Percentiles rank a stretch among this genome's conserved stretches.
These are phyloP conservation scores for Daldinia vernicosa DNA, from an alignment of 495 filamentous ascomycete genomes.

Conservation along the genomic window DNA sequence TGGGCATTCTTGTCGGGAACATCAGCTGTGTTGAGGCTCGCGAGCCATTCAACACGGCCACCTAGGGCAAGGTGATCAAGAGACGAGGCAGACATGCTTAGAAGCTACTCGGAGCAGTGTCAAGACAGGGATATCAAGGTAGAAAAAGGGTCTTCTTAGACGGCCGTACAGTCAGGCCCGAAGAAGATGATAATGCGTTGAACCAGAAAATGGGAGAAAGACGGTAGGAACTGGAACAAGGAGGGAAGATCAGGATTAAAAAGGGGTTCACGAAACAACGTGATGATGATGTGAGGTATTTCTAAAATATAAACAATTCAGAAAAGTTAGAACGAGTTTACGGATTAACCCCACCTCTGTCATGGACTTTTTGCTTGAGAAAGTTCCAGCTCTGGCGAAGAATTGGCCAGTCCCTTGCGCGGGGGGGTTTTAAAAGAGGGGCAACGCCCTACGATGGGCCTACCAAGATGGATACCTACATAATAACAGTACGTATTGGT, in stretches of 20 bases:
- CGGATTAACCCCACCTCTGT: conserved; percentile 39
- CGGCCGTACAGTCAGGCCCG: not conserved
- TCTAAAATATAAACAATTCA: conserved; percentile 25
- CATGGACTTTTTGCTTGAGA: conserved; percentile 12
- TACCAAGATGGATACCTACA: not conserved
- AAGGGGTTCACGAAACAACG: conserved; percentile 2
- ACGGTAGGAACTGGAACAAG: not conserved
- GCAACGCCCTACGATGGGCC: not conserved
- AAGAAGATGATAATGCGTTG: not conserved
- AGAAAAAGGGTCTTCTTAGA: not conserved
- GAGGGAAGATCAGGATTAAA: conserved; percentile 5
- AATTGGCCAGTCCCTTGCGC: conserved; percentile 10
- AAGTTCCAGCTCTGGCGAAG: conserved; percentile 2
- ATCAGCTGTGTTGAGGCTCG: conserved; percentile 77
- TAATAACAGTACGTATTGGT: not conserved
- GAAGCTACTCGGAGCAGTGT: conserved; percentile 6
- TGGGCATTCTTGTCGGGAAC: conserved; percentile 80
- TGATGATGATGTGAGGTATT: conserved; percentile 37
- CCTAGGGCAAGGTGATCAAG: conserved; percentile 81
- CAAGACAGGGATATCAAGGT: conserved; percentile 5
- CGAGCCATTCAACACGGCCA: conserved; percentile 91
- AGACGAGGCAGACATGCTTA: conserved; percentile 46
- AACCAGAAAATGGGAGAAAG: not conserved
- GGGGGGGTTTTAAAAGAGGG: conserved; percentile 11
- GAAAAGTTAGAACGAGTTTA: conserved; percentile 32